Evolutionary conservation across 768 basidiomycete genomes (phyloP).

Genomic region (Punctularia strigosozonata): DNA sequence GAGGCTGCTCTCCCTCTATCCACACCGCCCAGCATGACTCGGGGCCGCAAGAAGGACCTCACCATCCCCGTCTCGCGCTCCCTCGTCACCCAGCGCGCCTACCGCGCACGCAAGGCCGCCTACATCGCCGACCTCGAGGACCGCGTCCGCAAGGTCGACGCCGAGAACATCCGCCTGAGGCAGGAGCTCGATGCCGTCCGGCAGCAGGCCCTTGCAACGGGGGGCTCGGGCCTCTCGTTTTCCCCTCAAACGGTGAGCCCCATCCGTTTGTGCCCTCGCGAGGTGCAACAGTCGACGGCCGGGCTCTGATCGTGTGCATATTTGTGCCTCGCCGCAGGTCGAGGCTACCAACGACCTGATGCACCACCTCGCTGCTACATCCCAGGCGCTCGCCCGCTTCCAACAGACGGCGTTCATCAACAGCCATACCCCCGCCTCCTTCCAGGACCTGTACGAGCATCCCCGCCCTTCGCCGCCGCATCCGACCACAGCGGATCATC

Average conservation of each 20-base stretch:
- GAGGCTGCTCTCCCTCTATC: too few relatives aligned
- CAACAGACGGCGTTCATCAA: conserved; percentile 34
- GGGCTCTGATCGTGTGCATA: conserved; percentile 12
- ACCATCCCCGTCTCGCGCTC: conserved; percentile 48
- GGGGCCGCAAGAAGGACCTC: conserved; percentile 55
- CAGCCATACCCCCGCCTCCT: conserved; percentile 11
- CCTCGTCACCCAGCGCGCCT: conserved; percentile 52
- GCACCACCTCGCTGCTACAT: conserved; percentile 33
- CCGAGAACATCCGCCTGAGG: conserved; percentile 39
- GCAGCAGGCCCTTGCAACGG: conserved; percentile 14
- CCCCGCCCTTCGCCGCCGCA: conserved; percentile 9
- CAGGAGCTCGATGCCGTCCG: conserved; percentile 34
- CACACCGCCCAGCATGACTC: conserved; percentile 31
- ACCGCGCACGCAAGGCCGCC: conserved; percentile 47
- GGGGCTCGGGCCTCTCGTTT: conserved; percentile 13
- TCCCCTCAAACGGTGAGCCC: conserved; percentile 12
- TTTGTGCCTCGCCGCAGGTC: conserved; percentile 21
- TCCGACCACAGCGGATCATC: conserved; percentile 12
- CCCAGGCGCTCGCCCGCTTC: conserved; percentile 40
- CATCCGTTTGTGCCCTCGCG: too few relatives aligned
- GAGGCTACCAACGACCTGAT: conserved; percentile 40
- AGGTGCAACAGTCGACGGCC: too few relatives aligned
- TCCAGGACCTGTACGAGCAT: conserved; percentile 11
- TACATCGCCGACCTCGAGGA: conserved; percentile 47
- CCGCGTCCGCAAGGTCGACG: conserved; percentile 38